Conservation (phyloP, 2,329 filamentous ascomycete species). For the Fusarium sp. region DNA sequence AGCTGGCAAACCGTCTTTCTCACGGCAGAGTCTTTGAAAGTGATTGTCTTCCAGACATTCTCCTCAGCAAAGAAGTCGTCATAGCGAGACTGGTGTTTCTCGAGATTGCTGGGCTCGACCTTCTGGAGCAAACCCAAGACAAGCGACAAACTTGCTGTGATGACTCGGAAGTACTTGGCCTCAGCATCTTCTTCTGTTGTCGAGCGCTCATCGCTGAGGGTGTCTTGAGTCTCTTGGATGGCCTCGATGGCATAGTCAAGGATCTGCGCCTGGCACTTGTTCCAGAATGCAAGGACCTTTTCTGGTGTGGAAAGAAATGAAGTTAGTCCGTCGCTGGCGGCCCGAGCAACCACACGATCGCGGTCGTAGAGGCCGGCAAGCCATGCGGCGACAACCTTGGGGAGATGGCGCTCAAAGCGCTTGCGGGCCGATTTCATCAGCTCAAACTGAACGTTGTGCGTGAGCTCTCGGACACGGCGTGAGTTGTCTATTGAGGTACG, state of each 20-base stretch:
- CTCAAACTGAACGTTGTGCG: constrained; percentile 81
- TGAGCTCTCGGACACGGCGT: constrained; percentile 88
- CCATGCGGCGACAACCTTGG: constrained; percentile 89
- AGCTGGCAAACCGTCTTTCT: constrained; percentile 69
- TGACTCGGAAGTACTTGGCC: constrained; percentile 86
- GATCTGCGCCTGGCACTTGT: constrained; percentile 84
- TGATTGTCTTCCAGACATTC: constrained; percentile 77
- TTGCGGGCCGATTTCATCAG: constrained; percentile 79
- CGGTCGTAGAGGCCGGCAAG: constrained; percentile 90
- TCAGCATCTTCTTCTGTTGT: constrained; percentile 88
- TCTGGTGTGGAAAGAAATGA: constrained; percentile 85
- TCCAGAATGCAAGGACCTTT: constrained; percentile 84
- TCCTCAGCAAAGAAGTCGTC: constrained; percentile 77
- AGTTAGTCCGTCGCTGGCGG: constrained; percentile 83
- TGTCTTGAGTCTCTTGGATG: constrained; percentile 83
- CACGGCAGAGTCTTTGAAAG: constrained; percentile 71
- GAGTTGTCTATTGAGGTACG: constrained; percentile 92
- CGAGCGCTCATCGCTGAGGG: constrained; percentile 90
- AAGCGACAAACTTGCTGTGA: constrained; percentile 69
- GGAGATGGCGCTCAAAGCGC: constrained; percentile 85
- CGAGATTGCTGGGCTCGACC: constrained; percentile 67
- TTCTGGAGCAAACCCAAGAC: constrained; percentile 68
- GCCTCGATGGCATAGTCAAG: constrained; percentile 87
- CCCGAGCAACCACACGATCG: constrained; percentile 81
- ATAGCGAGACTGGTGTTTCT: constrained; percentile 74